These are phyloP conservation scores for Pseudonitzschia delicatissima DNA, from an alignment of 108 stramenopile species.

Conservation along the genomic window DNA sequence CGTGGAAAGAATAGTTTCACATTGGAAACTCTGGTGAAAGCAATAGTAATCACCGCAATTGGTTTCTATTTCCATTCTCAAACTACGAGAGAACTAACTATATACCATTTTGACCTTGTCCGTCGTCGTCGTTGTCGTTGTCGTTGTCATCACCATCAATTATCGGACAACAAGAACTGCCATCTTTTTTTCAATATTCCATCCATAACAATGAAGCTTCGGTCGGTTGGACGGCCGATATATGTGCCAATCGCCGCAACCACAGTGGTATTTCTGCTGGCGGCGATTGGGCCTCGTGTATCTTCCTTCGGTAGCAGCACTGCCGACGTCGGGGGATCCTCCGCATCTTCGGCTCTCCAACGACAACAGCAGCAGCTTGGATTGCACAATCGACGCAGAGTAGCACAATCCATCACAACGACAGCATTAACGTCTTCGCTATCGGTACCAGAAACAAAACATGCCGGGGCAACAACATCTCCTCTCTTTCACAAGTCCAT, in stretches of 20 bases:
- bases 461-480: not conserved
- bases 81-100: no score
- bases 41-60: no score
- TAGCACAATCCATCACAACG: not conserved
- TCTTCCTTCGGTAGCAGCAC: slow-evolving; percentile 4
- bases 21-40: no score
- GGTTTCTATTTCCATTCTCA: no score
- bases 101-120: no score
- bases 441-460: not conserved
- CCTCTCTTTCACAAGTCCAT: not conserved
- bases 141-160: no score
- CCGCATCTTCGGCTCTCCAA: not conserved
- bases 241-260: not conserved
- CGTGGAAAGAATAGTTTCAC: no score
- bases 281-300: not conserved
- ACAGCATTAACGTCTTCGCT: not conserved
- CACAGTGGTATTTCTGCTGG: not conserved
- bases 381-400: not conserved
- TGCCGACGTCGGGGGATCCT: not conserved
- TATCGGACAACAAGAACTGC: no score
- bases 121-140: no score
- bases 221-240: no score
- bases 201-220: no score
- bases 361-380: not conserved
- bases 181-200: no score